phyloP scores from a whole-genome alignment of 148 eudicot species.

The Agrostemma githago region DNA sequence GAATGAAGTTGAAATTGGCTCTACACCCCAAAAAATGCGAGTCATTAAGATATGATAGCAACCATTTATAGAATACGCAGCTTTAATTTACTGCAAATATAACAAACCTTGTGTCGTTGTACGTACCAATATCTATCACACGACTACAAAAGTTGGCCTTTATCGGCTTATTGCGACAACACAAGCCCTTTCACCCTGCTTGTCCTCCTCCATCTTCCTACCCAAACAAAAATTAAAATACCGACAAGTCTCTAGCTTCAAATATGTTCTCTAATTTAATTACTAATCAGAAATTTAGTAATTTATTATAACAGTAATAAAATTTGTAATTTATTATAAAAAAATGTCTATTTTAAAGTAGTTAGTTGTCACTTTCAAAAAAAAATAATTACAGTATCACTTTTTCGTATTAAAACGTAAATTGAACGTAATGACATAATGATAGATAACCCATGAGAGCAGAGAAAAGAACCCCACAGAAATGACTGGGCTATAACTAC shows the following conservation, averaged over 20 bases:
- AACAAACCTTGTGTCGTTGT: not conserved
- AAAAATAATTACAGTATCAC: too few relatives aligned
- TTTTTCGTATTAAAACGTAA: not conserved
- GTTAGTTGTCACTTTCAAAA: too few relatives aligned
- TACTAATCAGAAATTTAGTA: too few relatives aligned
- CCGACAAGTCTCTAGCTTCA: too few relatives aligned
- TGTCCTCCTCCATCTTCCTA: too few relatives aligned
- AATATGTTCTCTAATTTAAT: too few relatives aligned
- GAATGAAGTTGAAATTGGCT: not conserved
- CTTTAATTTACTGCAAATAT: not conserved
- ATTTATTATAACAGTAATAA: too few relatives aligned
- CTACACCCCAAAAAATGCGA: slow-evolving; percentile 26
- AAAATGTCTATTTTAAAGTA: too few relatives aligned
- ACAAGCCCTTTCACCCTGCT: too few relatives aligned
- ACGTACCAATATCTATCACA: not conserved
- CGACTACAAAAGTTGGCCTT: not conserved
- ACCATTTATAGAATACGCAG: slow-evolving; percentile 14
- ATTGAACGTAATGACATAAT: not conserved
- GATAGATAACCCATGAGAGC: not conserved
- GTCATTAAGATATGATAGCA: slow-evolving; percentile 21
- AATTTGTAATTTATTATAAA: too few relatives aligned
- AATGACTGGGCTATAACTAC: not conserved
- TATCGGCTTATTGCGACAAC: not conserved
- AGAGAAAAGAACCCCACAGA: not conserved
- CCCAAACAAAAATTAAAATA: too few relatives aligned